phyloP scores from a whole-genome alignment of 163 green algal genomes.

The Scenedesmus sp. region DNA sequence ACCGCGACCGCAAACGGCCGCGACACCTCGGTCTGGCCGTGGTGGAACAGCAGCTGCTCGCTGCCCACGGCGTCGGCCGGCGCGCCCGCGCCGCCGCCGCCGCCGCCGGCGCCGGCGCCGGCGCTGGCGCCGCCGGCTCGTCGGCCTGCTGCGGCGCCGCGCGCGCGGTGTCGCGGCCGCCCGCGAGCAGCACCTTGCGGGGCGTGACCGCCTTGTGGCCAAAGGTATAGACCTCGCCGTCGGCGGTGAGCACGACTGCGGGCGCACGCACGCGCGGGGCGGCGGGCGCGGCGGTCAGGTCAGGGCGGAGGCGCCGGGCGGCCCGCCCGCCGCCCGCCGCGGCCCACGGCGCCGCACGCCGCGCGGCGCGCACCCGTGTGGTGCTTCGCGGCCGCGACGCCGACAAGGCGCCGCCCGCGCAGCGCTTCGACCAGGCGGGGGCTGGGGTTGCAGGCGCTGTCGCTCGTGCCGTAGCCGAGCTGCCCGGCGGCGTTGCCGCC shows the following conservation, averaged over 20 bases:
- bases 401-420: slow-evolving; percentile 60
- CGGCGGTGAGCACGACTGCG: slow-evolving; percentile 68
- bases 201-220: slow-evolving; percentile 79
- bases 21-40: slow-evolving; percentile 69
- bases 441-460: slow-evolving; percentile 74
- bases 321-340: too few relatives aligned
- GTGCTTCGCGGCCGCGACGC: slow-evolving; percentile 34
- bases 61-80: slow-evolving; percentile 6
- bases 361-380: slow-evolving; percentile 39
- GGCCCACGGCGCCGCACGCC: too few relatives aligned
- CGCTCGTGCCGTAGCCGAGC: slow-evolving; percentile 89
- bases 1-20: slow-evolving; percentile 70
- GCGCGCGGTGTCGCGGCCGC: slow-evolving; percentile 40
- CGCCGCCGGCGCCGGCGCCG: not conserved
- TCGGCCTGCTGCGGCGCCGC: not conserved
- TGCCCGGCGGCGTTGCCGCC: slow-evolving; percentile 78
- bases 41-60: slow-evolving; percentile 75
- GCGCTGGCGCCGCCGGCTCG: not conserved
- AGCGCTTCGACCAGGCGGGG: slow-evolving; percentile 87
- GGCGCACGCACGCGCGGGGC: too few relatives aligned
- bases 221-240: slow-evolving; percentile 86
- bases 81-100: not conserved
- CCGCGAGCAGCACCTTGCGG: slow-evolving; percentile 69
- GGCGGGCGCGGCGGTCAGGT: too few relatives aligned
- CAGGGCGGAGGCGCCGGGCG: too few relatives aligned